Evolutionary conservation across 192 early-diverging fungal species (phyloP).

Genomic region (Dissophora ornata): DNA sequence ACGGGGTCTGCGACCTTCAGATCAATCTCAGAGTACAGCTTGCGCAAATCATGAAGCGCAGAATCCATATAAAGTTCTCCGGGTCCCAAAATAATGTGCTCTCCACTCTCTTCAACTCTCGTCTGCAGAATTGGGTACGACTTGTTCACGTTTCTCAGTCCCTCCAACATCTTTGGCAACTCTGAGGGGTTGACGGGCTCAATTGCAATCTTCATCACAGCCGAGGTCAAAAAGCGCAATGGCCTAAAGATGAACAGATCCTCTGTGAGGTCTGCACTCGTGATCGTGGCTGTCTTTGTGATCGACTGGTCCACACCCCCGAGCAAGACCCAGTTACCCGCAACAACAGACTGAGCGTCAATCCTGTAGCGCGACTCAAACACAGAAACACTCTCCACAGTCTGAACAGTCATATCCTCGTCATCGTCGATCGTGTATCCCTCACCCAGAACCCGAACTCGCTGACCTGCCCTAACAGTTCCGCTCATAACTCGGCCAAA

Average conservation of each 20-base stretch:
- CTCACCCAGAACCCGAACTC: constrained; percentile 92
- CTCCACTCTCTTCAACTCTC: constrained; percentile 96
- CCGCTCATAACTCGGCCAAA: constrained; percentile 97
- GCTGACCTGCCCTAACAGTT: constrained; percentile 77
- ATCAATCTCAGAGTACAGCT: constrained; percentile 95
- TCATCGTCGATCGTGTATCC: constrained; percentile 93
- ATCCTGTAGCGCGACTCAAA: constrained; percentile 90
- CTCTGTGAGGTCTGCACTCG: constrained; percentile 65
- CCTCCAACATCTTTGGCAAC: constrained; percentile 97
- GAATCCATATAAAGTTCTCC: constrained; percentile 98
- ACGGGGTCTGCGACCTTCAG: constrained; percentile 99
- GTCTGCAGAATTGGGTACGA: constrained; percentile 91
- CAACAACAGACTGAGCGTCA: constrained; percentile 79
- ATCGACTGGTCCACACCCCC: constrained; percentile 94
- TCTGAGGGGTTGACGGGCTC: constrained; percentile 98
- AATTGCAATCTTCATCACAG: constrained; percentile 95
- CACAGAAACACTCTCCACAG: constrained; percentile 77
- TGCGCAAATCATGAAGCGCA: constrained; percentile 93
- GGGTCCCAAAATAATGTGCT: constrained; percentile 93
- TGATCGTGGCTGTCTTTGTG: constrained; percentile 95
- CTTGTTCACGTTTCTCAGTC: constrained; percentile 95
- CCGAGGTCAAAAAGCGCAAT: constrained; percentile 80
- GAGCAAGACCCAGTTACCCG: constrained; percentile 92
- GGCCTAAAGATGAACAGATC: constrained; percentile 89
- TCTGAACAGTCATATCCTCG: constrained; percentile 93